These are phyloP conservation scores for Actinomucor elegans DNA, from an alignment of 371 early-diverging fungal genomes.

Conservation along the genomic window DNA sequence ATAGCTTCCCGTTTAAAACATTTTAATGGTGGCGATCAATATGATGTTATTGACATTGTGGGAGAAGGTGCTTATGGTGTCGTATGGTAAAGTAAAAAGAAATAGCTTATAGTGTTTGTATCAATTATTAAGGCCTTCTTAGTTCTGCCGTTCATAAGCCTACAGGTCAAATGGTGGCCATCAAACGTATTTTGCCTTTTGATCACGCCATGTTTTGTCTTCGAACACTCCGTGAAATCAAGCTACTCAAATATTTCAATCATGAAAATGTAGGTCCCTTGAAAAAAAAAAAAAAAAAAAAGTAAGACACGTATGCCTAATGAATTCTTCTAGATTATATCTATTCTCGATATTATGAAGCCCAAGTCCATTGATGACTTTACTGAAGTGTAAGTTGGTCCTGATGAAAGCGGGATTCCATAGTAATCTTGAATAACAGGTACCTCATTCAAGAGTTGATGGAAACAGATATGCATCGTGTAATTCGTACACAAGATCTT, in stretches of 20 bases:
- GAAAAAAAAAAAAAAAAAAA: neutral
- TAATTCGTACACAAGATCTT: conserved; percentile 96
- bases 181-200: conserved; percentile 89
- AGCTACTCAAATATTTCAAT: conserved; percentile 85
- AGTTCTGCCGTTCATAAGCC: conserved; percentile 83
- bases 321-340: conserved; percentile 78
- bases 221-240: conserved; percentile 86
- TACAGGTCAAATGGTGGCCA: conserved; percentile 89
- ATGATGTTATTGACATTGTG: conserved; percentile 60
- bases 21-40: conserved; percentile 63
- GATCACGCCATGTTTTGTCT: conserved; percentile 89
- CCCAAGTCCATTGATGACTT: conserved; percentile 74
- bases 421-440: conserved; percentile 18
- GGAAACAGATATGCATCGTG: conserved; percentile 98
- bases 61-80: conserved; percentile 70
- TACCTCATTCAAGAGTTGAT: conserved; percentile 85
- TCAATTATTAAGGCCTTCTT: conserved; percentile 1
- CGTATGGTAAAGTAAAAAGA: conserved; percentile 59
- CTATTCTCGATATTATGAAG: conserved; percentile 87
- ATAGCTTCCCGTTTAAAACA: conserved; percentile 49
- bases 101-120: neutral
- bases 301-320: neutral
- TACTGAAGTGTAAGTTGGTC: conserved; percentile 74
- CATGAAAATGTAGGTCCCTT: conserved; percentile 77
- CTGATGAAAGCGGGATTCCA: neutral